Base-by-base conservation (phyloP, 805 yeast genomes). In the Danielia oregonensis region DNA sequence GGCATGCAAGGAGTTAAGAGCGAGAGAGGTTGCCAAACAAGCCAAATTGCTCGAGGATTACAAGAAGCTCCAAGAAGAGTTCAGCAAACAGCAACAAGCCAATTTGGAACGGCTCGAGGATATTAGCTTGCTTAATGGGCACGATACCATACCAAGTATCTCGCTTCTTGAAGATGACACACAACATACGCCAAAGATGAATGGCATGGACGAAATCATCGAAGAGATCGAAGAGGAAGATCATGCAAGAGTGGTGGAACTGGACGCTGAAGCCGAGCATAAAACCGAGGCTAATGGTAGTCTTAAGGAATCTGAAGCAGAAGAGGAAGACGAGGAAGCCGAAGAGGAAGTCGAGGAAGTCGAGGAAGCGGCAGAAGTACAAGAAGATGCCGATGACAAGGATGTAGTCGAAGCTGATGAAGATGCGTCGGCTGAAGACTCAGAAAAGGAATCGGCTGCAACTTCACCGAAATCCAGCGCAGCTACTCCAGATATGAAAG, bases 1-100 rank as follows among this genome's bases (percentile, higher is more conserved):
- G 27, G 86, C 87, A 28, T 93, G 97, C 65, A 80, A 76, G 43
- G 82, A 77, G 13, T 67, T 89, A 52, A 72, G 82, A 39, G 67
- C 63, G 32, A 70, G 96, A 42, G 95, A 86, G 49, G 53, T 70
- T 19, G 59, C 61, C 27, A 74, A 80, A 46, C 78, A 75, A 45
- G 59, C 60, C 12, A 63, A 66, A 40, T 69, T 62, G 30, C 41
- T 68, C 55, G 52, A 61, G 48, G 61, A 65, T 35, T 62, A 63
- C 51, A 46, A 47, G 35, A 45, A 47, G 40, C 42, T 60, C 31
- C 41, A 55, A 36, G 50, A 51, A 10, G 59, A 59, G 32, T 47
- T 55, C 21, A 38, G 24, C 13, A 43, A 43, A 32, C 43, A 46
- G 38, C 42, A 40, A 35, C 27, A 48, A 12, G 42, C 33, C 15